Evolutionary conservation across 139 green algal genomes (phyloP), one percentile per base, ranked within the genome.

Genomic region (Coelastrella sp.): DNA sequence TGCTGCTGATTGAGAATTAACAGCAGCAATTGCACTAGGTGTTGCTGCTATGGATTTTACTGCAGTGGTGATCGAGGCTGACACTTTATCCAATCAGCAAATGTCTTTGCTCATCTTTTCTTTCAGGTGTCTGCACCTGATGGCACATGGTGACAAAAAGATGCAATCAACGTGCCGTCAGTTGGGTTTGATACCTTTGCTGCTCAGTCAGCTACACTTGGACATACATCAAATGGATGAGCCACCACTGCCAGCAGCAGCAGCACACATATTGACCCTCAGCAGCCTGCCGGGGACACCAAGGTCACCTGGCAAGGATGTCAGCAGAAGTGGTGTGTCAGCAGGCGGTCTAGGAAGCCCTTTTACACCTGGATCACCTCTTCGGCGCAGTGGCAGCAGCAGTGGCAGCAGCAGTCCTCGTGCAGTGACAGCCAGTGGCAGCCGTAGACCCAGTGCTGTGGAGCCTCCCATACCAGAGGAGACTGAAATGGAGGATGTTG

Each of bases 71-170:
- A n/a, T n/a, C n/a, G n/a, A n/a, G n/a, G n/a, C n/a, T n/a, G n/a
- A n/a, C n/a, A n/a, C n/a, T n/a, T n/a, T n/a, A n/a, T n/a, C n/a
- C n/a, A n/a, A n/a, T n/a, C n/a, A n/a, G n/a, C n/a, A n/a, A n/a
- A n/a, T n/a, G n/a, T n/a, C n/a, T n/a, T n/a, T n/a, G n/a, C n/a
- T n/a, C n/a, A n/a, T n/a, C n/a, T n/a, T n/a, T n/a, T n/a, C n/a
- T n/a, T n/a, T n/a, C 79, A 90, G 89, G 40, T 85, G 60, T 17
- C 63, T 92, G 23, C 89, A 90, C 64, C 80, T 90, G 35, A 64
- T 90, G 60, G 62, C 73, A 25, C 59, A 73, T 25, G 86, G 64
- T 25, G 81, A 90, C 45, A 80, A 89, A 23, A 27, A 27, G 15
- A 67, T 86, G 50, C 86, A 85, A 60, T 11, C 25, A 7, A 48